Evolutionary conservation across 202 grass and related monocot genomes (phyloP), one percentile per base, ranked within the genome.

Genomic region (Elaeis oleifera): DNA sequence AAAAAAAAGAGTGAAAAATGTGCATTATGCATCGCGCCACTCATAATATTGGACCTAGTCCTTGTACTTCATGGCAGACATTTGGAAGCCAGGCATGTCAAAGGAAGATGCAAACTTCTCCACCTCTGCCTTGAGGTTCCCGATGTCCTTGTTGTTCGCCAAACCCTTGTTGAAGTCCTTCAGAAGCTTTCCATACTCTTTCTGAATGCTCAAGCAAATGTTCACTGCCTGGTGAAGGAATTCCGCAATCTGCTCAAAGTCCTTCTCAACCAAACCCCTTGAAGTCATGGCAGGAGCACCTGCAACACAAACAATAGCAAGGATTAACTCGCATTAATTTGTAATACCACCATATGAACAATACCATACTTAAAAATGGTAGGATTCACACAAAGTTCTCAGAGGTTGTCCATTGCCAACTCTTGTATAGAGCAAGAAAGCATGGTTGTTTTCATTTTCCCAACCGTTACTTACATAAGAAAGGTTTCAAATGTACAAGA

Each of bases 61-160:
- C 79, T 94, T 89, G 88, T 84, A 94, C 78, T 99, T 99, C 94
- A 99, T 99, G 75, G 68, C 85, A 60, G 63, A 89, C 78, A 89
- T 81, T 14, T 80, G 80, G 72, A 99, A 99, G 16, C 94, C 94
- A 0, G 94, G 88, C 94, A 99, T 99, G 63, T 99, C 94, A 5
- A 99, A 99, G 18, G 88, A 84, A 61, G 76, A 61, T 0, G 88
- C 73, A 8, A 99, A 99, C 72, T 87, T 99, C 72, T 94, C 94
- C 0, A 99, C 94, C 51, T 84, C 69, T 0, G 18, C 67, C 71
- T 82, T 99, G 54, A 99, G 85, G 70, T 78, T 78, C 58, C 89
- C 88, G 0, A 89, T 97, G 44, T 92, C 82, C 61, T 87, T 80
- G 80, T 99, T 99, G 80, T 87, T 82, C 60, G 80, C 80, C 56